phyloP scores from a whole-genome alignment of 78 protist species.

The Goniomonas avonlea region DNA sequence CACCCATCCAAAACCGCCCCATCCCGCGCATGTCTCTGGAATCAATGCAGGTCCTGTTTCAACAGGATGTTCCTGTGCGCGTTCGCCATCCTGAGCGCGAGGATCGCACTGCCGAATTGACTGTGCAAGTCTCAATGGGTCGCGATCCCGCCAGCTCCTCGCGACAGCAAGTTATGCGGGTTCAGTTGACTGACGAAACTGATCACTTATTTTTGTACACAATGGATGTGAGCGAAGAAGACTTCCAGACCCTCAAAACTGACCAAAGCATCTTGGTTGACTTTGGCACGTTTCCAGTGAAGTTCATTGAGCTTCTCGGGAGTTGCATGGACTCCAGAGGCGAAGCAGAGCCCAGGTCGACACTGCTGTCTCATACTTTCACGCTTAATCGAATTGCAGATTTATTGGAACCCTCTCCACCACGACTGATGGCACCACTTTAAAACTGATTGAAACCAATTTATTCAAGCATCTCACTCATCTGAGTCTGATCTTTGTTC shows the following conservation, averaged over 20 bases:
- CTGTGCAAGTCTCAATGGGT: too few relatives aligned
- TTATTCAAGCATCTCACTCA: conserved; percentile 14
- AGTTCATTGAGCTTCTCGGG: neutral
- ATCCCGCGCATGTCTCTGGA: too few relatives aligned
- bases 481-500: neutral
- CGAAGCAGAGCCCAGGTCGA: too few relatives aligned
- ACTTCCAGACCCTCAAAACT: neutral
- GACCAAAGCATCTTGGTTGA: conserved; percentile 17
- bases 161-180: too few relatives aligned
- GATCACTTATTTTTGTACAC: conserved; percentile 7
- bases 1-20: too few relatives aligned
- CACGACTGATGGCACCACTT: neutral
- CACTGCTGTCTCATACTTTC: neutral
- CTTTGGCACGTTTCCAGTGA: neutral
- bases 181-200: neutral
- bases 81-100: too few relatives aligned
- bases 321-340: too few relatives aligned
- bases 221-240: neutral
- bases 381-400: neutral
- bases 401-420: neutral
- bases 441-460: neutral
- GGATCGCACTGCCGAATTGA: too few relatives aligned
- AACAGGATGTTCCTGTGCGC: too few relatives aligned
- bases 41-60: too few relatives aligned
- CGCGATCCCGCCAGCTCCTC: too few relatives aligned